Base-by-base conservation (phyloP, 345 rosid genomes). In the Geranium rotundifolium region DNA sequence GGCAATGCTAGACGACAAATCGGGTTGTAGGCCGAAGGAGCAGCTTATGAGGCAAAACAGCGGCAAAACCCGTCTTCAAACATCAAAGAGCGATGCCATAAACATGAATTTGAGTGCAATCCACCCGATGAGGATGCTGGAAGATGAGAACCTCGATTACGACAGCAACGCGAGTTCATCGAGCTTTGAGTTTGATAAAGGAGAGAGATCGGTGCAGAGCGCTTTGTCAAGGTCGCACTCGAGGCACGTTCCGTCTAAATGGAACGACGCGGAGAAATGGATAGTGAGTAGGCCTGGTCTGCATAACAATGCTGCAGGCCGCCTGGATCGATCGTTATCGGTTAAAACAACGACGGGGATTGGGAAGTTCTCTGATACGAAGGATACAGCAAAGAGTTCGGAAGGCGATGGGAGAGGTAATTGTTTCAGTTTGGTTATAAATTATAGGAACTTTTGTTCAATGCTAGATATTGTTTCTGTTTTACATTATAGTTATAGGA, bases 201-300 rank as follows among this genome's bases (percentile, higher is more conserved):
- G 75, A 55, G 95, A 87, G 76, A 80, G 84, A 63, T 62, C 73
- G 1, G 62, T 19, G 19, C 80, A 72, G 13, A 71, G 57, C 68
- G 74, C 74, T 46, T 19, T 76, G 37, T 16, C 76, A 17, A 78
- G 82, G 55, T 79, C 81, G 29, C 69, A 73, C 56, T 73, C 81
- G 0, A 76, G 90, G 68, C 80, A 83, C n/a, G 76, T 79, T 79
- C 70, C 90, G 1, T 87, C 90, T 8, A 82, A 84, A 75, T 87
- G 95, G 90, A 81, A 87, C n/a, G 86, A 87, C 69, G 95, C 95
- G 0, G 95, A 87, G 77, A 87, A 84, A 69, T 87, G 95, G 95
- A 87, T 87, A 39, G 66, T 84, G 76, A 82, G 64, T 67, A 79
- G 67, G 72, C 87, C 65, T 75, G 68, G 65, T 50, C 61, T 63